phyloP scores from a whole-genome alignment of 108 stramenopile genomes.

The Aureococcus anophagefferens region DNA sequence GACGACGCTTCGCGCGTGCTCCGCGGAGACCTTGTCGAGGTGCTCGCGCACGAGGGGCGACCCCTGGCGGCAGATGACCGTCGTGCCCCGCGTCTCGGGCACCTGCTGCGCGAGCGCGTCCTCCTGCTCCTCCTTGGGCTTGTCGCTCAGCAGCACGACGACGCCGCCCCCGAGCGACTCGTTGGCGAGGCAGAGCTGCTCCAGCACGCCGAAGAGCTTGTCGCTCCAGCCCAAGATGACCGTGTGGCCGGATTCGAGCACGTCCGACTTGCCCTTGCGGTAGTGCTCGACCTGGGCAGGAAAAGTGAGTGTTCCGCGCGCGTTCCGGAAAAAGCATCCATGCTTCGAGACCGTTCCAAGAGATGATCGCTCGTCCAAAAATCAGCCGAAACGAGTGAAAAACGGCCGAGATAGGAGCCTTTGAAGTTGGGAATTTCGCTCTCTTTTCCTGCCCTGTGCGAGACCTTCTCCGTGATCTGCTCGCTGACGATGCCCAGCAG shows the following conservation, averaged over 20 bases:
- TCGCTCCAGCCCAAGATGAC: conserved; percentile 40
- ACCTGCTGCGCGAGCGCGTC: conserved; percentile 14
- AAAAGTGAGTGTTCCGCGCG: too few species aligned
- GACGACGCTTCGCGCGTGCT: conserved; percentile 27
- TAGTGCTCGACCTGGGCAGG: conserved; percentile 36
- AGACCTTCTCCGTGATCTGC: conserved; percentile 23
- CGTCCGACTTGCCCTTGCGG: conserved; percentile 33
- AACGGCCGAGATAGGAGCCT: too few species aligned
- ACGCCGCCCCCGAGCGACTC: conserved; percentile 41
- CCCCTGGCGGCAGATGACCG: conserved; percentile 37
- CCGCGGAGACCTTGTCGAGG: conserved; percentile 27
- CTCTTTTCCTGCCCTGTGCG: too few species aligned
- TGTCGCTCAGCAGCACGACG: conserved; percentile 31
- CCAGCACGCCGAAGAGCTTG: conserved; percentile 33
- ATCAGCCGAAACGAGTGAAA: too few species aligned
- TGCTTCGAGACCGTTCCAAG: too few species aligned
- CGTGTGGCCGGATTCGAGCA: conserved; percentile 36
- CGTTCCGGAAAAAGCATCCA: too few species aligned
- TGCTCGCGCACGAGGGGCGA: conserved; percentile 30
- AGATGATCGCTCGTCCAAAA: too few species aligned
- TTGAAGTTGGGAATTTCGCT: too few species aligned
- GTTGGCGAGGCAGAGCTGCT: conserved; percentile 38
- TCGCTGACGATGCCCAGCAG: conserved; percentile 47
- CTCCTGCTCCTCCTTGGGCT: conserved; percentile 29
- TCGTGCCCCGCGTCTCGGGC: conserved; percentile 21